Evolutionary conservation across 129 eudicot genomes (phyloP).

Genomic region (sunflower (Helianthus annuus)): HanXRQr2.0-SUNRISE NC_035433.2:140657313-140657812

Average conservation of each 20-base stretch:
- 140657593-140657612: constrained; percentile 19
- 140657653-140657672: constrained; percentile 1
- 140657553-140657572: constrained; percentile 7
- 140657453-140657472: constrained; percentile 1
- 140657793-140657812: constrained; percentile 44
- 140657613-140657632: neutral
- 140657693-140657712: neutral
- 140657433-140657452: constrained; percentile 12
- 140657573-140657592: neutral
- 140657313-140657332: constrained; percentile 13
- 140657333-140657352: constrained; percentile 9
- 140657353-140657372: neutral
- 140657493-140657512: constrained; percentile 37
- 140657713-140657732: constrained; percentile 33
- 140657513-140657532: constrained; percentile 55
- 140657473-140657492: constrained; percentile 12
- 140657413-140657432: constrained; percentile 14
- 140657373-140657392: neutral
- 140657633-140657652: constrained; percentile 24
- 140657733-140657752: constrained; percentile 1
- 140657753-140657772: neutral
- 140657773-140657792: neutral
- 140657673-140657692: neutral
- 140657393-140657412: neutral
- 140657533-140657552: neutral